Evolutionary conservation across 306 rosid species (phyloP).

Genomic region (Pyrus bretschneideri): DNA sequence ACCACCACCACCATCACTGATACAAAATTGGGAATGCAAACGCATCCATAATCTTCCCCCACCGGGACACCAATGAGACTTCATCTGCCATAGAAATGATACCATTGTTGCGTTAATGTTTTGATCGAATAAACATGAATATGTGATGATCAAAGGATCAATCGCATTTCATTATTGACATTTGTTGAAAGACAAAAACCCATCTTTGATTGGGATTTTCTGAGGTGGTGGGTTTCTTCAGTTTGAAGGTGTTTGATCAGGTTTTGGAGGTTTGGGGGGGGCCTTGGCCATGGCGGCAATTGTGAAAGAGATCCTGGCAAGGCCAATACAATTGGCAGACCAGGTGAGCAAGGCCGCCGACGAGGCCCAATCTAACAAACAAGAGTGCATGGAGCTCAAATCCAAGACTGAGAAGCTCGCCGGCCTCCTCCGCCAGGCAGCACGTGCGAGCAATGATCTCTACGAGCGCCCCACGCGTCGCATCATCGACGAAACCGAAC

Average conservation of each 20-base stretch:
- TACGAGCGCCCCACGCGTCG: constrained; percentile 77
- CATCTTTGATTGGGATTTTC: neutral
- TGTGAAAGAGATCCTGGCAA: constrained; percentile 76
- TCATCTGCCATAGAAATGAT: neutral
- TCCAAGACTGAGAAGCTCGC: constrained; percentile 71
- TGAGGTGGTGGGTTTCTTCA: neutral
- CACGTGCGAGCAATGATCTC: constrained; percentile 61
- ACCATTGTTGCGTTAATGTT: neutral
- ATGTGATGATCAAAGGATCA: neutral
- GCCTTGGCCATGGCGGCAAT: constrained; percentile 46
- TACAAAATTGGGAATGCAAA: constrained; percentile 3
- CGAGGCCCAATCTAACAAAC: constrained; percentile 45
- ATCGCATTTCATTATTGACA: neutral
- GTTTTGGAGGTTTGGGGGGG: neutral
- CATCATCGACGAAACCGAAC: constrained; percentile 69
- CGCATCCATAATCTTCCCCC: neutral
- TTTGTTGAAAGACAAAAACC: neutral
- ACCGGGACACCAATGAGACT: neutral
- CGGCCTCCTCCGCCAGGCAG: constrained; percentile 66
- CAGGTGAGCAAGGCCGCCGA: constrained; percentile 54
- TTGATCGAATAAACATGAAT: neutral
- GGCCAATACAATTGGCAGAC: constrained; percentile 82
- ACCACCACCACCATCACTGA: neutral
- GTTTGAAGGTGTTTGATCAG: neutral
- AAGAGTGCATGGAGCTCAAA: constrained; percentile 60